Evolutionary conservation across 225 moss, liverwort and hornwort species (phyloP).

Genomic region (Lunularia cruciata): DNA sequence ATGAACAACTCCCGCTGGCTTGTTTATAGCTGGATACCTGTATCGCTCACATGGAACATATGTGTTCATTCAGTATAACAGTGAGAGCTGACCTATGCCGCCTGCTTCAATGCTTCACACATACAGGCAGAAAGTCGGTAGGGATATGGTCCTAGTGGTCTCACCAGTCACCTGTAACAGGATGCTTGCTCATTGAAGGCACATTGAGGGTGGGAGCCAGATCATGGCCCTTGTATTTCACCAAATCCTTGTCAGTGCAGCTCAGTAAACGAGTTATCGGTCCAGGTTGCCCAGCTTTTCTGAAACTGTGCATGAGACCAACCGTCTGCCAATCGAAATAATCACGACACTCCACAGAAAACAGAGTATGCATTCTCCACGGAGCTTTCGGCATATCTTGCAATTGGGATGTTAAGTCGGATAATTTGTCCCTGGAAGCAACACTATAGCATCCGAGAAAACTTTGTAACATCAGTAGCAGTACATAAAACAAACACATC

Average conservation of each 20-base stretch:
- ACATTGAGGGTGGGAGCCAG: constrained; percentile 82
- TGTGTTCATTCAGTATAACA: neutral
- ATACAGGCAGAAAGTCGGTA: neutral
- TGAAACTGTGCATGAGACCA: constrained; percentile 90
- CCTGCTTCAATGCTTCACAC: neutral
- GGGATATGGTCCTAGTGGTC: constrained; percentile 11
- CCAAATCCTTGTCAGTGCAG: constrained; percentile 67
- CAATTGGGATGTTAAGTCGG: constrained; percentile 19
- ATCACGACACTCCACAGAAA: constrained; percentile 78
- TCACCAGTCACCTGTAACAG: constrained; percentile 82
- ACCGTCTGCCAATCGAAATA: constrained; percentile 99
- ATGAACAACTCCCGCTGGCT: constrained; percentile 88
- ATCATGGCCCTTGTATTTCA: constrained; percentile 64
- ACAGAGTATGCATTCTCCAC: constrained; percentile 89
- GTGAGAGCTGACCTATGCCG: neutral
- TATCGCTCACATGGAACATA: neutral
- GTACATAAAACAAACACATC: neutral
- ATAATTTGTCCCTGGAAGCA: constrained; percentile 6
- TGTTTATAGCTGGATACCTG: constrained; percentile 97
- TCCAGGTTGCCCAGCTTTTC: constrained; percentile 79
- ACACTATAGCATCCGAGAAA: neutral
- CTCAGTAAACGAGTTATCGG: constrained; percentile 83
- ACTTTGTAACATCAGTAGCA: constrained; percentile 3
- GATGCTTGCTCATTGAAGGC: constrained; percentile 86
- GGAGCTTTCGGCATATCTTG: constrained; percentile 35